These are phyloP conservation scores for Camelina neglecta DNA, from an alignment of 345 rosid species.

Conservation along the genomic window DNA sequence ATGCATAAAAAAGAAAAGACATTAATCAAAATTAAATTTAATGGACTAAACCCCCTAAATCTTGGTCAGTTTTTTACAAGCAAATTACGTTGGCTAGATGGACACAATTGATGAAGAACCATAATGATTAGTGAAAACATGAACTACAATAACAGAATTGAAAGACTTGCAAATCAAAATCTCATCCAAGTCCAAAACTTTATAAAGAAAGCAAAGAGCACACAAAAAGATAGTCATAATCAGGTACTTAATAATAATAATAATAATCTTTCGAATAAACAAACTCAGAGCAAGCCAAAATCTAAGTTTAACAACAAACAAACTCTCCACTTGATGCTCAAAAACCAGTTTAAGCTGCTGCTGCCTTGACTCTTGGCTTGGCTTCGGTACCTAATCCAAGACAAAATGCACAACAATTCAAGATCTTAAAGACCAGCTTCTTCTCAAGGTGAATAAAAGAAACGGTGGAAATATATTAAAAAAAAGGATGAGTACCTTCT, in stretches of 20 bases:
- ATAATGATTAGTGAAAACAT: not conserved
- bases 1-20: not conserved
- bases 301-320: conserved; percentile 6
- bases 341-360: conserved; percentile 45
- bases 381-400: conserved; percentile 63
- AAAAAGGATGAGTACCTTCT: conserved; percentile 53
- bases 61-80: not conserved
- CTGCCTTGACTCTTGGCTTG: conserved; percentile 62
- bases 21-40: not conserved
- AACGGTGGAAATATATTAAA: too few relatives aligned
- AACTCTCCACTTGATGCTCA: conserved; percentile 13
- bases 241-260: not conserved
- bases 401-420: not conserved
- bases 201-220: conserved; percentile 6
- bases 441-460: not conserved
- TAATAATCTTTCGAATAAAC: conserved; percentile 24
- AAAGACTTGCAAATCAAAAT: conserved; percentile 1
- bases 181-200: conserved; percentile 19
- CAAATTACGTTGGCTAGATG: not conserved
- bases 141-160: not conserved
- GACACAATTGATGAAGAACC: not conserved
- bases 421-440: not conserved
- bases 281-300: conserved; percentile 19
- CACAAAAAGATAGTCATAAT: conserved; percentile 15
- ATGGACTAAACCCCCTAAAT: not conserved